A percentile compares a stretch with the other conserved stretches of the same genome.
These are phyloP conservation scores for Coemansia sp. DNA, from an alignment of 192 early-diverging fungal species.

Conservation along the genomic window DNA sequence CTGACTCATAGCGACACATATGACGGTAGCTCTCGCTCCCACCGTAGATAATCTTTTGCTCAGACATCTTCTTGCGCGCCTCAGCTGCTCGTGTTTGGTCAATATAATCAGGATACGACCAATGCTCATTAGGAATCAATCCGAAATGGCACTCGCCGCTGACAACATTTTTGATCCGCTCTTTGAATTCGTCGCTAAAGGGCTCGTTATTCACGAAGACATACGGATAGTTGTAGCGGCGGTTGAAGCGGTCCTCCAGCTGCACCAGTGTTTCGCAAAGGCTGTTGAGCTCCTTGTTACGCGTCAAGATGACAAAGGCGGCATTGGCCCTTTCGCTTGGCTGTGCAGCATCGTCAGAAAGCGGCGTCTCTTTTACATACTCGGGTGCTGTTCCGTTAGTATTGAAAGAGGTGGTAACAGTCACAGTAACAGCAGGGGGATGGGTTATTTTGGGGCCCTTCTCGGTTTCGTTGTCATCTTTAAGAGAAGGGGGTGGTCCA, in stretches of 20 bases:
- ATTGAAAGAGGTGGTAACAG: slow-evolving; percentile 13
- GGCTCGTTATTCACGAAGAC: slow-evolving; percentile 79
- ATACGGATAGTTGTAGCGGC: slow-evolving; percentile 76
- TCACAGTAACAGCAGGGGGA: slow-evolving; percentile 34
- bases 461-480: slow-evolving; percentile 1
- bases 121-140: slow-evolving; percentile 66
- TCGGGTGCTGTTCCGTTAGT: slow-evolving; percentile 21
- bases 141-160: slow-evolving; percentile 56
- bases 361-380: slow-evolving; percentile 19
- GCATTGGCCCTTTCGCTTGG: slow-evolving; percentile 57
- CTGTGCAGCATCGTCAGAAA: slow-evolving; percentile 1
- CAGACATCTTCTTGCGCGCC: slow-evolving; percentile 56
- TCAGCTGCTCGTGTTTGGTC: slow-evolving; percentile 64
- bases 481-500: not conserved
- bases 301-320: slow-evolving; percentile 70
- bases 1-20: slow-evolving; percentile 73
- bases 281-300: slow-evolving; percentile 69
- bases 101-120: slow-evolving; percentile 76
- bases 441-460: slow-evolving; percentile 19
- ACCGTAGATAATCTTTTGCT: slow-evolving; percentile 62
- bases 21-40: slow-evolving; percentile 64
- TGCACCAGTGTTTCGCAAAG: slow-evolving; percentile 65
- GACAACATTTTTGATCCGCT: slow-evolving; percentile 39
- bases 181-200: slow-evolving; percentile 72
- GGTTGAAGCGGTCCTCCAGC: slow-evolving; percentile 77